Base-by-base conservation (phyloP, 345 rosid genomes). In the Salix arbutifolia region DNA sequence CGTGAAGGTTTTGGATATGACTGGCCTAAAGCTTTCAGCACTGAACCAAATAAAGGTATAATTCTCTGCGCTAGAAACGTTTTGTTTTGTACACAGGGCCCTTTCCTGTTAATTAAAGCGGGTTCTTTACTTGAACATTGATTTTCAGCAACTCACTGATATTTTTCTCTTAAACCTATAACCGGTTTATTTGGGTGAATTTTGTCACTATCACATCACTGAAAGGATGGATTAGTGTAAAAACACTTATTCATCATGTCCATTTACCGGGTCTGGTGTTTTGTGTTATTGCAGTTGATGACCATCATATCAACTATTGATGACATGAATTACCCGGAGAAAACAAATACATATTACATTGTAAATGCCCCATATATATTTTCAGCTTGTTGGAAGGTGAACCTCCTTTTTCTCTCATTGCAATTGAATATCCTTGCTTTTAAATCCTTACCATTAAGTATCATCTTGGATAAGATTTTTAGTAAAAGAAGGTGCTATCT, bases 241-340 rank as follows among this genome's bases (percentile, higher is more conserved):
- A 46, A 11, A 65, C n/a, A 5, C 16, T 58, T 48, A 50, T 25
- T 18, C 50, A 8, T 12, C 64, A 18, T 37, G 31, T 72, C 16
- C 40, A 72, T 50, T 68, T 21, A 71, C 65, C 9, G 5, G 11
- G 18, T 33, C 21, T 30, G 61, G 8, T 70, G 44, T 61, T 56
- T 69, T 70, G 40, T 70, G 21, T 77, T 38, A n/a, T 77, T 88
- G 88, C 94, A 95, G 99, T 79, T 93, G 73, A 40, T 95, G 89
- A 96, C 98, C 56, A 81, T 86, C 74, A 90, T 96, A 86, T 83
- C 98, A 2, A 91, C 90, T 33, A 83, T 96, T 46, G 98, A 96
- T 82, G 99, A 96, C 83, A 83, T 91, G 83, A 96, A 96, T 86
- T 96, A 96, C 78, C 99, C 99, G 2, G 98, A 96, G 90, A 96